These are phyloP conservation scores for Rosellinia necatrix DNA, from an alignment of 2,329 filamentous ascomycete species.

Conservation along the genomic window DNA sequence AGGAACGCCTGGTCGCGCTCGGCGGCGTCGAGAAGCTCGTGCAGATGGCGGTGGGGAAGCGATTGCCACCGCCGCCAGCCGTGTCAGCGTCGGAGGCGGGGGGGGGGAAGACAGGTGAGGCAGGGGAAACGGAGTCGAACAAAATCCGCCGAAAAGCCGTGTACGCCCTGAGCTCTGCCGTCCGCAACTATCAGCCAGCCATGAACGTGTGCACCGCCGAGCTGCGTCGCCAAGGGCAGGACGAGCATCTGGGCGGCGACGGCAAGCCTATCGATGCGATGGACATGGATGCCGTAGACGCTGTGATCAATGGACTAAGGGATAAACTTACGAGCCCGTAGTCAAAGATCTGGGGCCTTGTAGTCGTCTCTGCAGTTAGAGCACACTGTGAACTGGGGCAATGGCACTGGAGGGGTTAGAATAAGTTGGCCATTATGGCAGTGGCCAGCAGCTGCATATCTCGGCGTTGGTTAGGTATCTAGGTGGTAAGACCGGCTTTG, in stretches of 20 bases:
- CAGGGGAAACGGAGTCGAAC: slow-evolving; percentile 19
- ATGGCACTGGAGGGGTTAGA: not conserved
- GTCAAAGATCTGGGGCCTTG: not conserved
- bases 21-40: slow-evolving; percentile 75
- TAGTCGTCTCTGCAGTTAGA: not conserved
- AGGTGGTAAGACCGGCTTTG: not conserved
- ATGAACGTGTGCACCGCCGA: slow-evolving; percentile 70
- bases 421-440: too few relatives aligned
- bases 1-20: slow-evolving; percentile 68
- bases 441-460: slow-evolving; percentile 24
- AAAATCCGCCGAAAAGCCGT: slow-evolving; percentile 82
- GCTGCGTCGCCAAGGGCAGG: slow-evolving; percentile 59
- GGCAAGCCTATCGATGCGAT: slow-evolving; percentile 67
- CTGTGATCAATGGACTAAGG: slow-evolving; percentile 70
- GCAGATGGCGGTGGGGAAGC: slow-evolving; percentile 53
- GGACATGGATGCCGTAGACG: slow-evolving; percentile 87
- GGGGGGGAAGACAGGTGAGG: slow-evolving; percentile 17
- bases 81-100: slow-evolving; percentile 1
- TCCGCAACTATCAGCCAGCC: slow-evolving; percentile 87
- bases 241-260: slow-evolving; percentile 56
- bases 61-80: slow-evolving; percentile 9
- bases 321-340: slow-evolving; percentile 49
- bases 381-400: not conserved
- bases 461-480: slow-evolving; percentile 25
- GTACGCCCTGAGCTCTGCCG: slow-evolving; percentile 82